Base-by-base conservation (phyloP, 2,329 filamentous ascomycete species). In the Talaromyces sp. region DNA sequence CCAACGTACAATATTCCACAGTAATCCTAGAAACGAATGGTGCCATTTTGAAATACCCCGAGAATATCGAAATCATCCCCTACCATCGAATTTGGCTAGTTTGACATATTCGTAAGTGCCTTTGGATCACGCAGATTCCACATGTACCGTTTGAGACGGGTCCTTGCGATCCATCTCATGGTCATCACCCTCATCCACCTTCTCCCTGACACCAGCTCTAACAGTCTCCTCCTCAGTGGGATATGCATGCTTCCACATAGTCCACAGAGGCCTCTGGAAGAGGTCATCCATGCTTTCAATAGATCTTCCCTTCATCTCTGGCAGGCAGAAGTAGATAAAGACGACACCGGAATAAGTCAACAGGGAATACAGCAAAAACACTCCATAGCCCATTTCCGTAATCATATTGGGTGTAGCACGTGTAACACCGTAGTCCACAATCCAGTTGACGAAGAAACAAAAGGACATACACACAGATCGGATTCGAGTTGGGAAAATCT, bases 201-300 rank as follows among this genome's bases (percentile, higher is more conserved):
- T 65, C 11, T 69, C 69, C 45, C 67, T 69, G 62, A 77, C 73
- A 70, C 74, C 73, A 22, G 73, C 71, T 4, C 75, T 70, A 15
- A 75, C 68, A 63, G 75, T 76, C 22, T 75, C 74, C 53, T 75
- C 74, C 56, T 76, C 72, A 0, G 72, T 78, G 1, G 77, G 77
- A 66, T 80, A 80, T 0, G 78, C 78, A 49, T 77, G 75, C 58
- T 72, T 73, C 70, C 72, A 80, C 79, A 80, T 80, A 0, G 74
- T 75, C 76, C 76, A 80, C n/a, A 80, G 68, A 22, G 71, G 71
- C 29, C 70, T 68, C 61, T 75, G 68, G 65, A 76, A 76, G 27
- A 76, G 66, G 54, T 75, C 71, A 47, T 76, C 74, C 74, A 76
- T 76, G 63, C 72, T 75, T 63, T 76, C 74, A 53, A 75, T 74